Evolutionary conservation across 2,329 filamentous ascomycete species (phyloP).

Genomic region (Xylariaceae sp.): DNA sequence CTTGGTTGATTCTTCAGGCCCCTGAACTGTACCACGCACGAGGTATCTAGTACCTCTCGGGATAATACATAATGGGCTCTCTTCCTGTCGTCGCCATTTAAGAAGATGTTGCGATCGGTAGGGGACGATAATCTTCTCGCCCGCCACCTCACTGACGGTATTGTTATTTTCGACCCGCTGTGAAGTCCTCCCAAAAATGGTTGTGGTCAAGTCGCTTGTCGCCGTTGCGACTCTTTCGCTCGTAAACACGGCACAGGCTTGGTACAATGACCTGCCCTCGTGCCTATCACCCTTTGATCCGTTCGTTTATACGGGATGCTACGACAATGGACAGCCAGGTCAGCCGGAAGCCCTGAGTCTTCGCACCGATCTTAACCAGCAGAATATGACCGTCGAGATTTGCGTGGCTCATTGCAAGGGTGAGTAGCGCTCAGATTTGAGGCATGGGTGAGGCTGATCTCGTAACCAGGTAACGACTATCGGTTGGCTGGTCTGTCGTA

Average conservation of each 20-base stretch:
- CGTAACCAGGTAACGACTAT: slow-evolving; percentile 42
- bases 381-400: slow-evolving; percentile 45
- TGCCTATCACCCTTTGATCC: slow-evolving; percentile 45
- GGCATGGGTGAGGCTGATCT: background rate
- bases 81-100: slow-evolving; percentile 11
- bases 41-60: background rate
- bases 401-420: slow-evolving; percentile 49
- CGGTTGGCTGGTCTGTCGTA: slow-evolving; percentile 50
- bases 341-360: slow-evolving; percentile 38
- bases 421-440: slow-evolving; percentile 20
- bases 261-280: slow-evolving; percentile 42
- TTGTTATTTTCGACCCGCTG: background rate
- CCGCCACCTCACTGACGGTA: slow-evolving; percentile 2
- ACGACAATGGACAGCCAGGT: slow-evolving; percentile 36
- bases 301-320: slow-evolving; percentile 48
- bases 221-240: slow-evolving; percentile 40
- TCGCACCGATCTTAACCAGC: slow-evolving; percentile 37
- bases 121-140: background rate
- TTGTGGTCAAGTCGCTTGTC: slow-evolving; percentile 33
- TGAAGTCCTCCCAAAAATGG: slow-evolving; percentile 29
- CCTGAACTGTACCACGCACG: background rate
- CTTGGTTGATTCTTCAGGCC: background rate
- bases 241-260: slow-evolving; percentile 37
- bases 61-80: slow-evolving; percentile 12
- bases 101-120: slow-evolving; percentile 12